Percentiles rank a stretch among this genome's conserved stretches.
Conservation (phyloP, 768 basidiomycete species). For the Suillus ampliporus region DNA sequence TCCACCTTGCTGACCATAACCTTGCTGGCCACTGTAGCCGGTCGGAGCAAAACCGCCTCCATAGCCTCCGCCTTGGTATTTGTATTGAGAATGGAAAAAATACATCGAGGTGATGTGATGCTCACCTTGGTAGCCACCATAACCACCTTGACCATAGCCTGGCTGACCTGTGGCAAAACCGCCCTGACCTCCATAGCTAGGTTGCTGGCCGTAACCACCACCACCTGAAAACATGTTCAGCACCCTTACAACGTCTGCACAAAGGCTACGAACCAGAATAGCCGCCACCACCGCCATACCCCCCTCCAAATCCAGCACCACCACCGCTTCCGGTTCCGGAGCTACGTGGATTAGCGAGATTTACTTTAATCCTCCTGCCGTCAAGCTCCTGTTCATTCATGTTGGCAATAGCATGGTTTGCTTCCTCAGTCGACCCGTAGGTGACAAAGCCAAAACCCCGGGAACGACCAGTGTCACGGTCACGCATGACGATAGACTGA, state of each 20-base stretch:
- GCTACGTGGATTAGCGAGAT: conserved; percentile 76
- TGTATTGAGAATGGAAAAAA: conserved; percentile 20
- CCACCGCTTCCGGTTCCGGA: conserved; percentile 57
- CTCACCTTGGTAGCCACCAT: conserved; percentile 28
- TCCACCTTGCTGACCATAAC: conserved; percentile 24
- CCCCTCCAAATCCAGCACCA: conserved; percentile 31
- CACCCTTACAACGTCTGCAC: neutral
- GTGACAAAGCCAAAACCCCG: conserved; percentile 98
- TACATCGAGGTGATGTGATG: conserved; percentile 15
- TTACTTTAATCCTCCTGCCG: conserved; percentile 89
- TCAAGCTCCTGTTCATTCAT: conserved; percentile 94
- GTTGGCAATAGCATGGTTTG: conserved; percentile 72
- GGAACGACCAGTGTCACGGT: conserved; percentile 96
- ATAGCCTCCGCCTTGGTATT: conserved; percentile 31
- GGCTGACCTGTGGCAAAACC: conserved; percentile 38
- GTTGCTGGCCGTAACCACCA: conserved; percentile 30
- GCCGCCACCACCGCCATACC: conserved; percentile 41
- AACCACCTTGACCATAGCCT: conserved; percentile 30
- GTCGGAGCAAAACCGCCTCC: neutral
- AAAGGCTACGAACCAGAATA: conserved; percentile 30
- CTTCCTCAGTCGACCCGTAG: conserved; percentile 64
- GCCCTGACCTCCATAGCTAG: conserved; percentile 27
- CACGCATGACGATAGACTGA: conserved; percentile 97
- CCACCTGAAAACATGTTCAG: conserved; percentile 31
- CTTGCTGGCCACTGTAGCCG: conserved; percentile 32